Percentiles rank a stretch among this genome's conserved stretches.
These are phyloP conservation scores for Sisymbrium irio DNA, from an alignment of 345 rosid genomes.

Conservation along the genomic window DNA sequence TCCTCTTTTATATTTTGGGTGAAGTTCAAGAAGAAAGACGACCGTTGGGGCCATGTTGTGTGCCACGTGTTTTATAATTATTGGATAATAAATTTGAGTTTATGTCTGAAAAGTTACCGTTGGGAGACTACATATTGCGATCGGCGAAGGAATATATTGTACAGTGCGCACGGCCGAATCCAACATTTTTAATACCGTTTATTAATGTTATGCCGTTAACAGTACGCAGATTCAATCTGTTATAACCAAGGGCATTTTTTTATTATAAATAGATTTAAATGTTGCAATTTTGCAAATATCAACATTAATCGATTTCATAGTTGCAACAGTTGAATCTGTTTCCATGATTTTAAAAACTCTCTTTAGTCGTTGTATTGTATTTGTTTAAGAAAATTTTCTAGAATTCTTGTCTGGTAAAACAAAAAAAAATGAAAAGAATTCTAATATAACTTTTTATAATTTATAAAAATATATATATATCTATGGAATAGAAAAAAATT, in stretches of 20 bases:
- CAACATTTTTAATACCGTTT: not conserved
- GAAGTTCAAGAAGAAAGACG: conserved; percentile 18
- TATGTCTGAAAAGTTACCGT: conserved; percentile 34
- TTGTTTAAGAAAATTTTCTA: too few species aligned
- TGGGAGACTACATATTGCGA: conserved; percentile 5
- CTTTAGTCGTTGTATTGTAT: too few species aligned
- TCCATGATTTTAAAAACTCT: too few species aligned
- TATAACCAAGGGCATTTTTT: not conserved
- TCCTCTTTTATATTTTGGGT: conserved; percentile 7
- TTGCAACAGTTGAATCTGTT: not conserved
- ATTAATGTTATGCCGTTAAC: conserved; percentile 11
- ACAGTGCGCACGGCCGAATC: conserved; percentile 21
- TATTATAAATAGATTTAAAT: not conserved
- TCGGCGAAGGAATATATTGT: conserved; percentile 14
- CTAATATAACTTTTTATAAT: too few species aligned
- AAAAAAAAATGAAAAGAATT: too few species aligned
- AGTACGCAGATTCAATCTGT: not conserved
- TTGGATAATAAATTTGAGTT: not conserved
- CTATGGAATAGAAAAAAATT: too few species aligned
- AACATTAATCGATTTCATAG: too few species aligned
- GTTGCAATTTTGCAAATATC: too few species aligned
- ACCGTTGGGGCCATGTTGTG: conserved; percentile 24
- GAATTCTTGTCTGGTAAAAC: too few species aligned
- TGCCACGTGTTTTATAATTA: not conserved
- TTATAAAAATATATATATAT: too few species aligned